These are phyloP conservation scores for Globisporangium perplexum DNA, from an alignment of 352 stramenopile species.

Conservation along the genomic window DNA sequence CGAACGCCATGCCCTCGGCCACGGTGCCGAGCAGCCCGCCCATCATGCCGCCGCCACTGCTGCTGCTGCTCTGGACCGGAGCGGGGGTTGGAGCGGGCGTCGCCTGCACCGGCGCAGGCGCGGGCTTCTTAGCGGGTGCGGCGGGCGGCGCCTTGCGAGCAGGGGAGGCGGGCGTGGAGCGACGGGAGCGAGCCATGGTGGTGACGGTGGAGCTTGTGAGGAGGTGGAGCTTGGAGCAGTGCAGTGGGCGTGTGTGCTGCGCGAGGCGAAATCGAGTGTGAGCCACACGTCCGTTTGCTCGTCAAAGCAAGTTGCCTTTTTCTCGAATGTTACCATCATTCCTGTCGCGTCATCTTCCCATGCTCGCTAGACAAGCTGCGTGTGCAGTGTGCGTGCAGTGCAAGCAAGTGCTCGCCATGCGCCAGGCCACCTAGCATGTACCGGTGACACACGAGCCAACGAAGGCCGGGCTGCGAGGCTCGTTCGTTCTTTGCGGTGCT, in stretches of 20 bases:
- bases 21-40: conserved; percentile 92
- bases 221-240: neutral
- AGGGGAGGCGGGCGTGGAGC: conserved; percentile 34
- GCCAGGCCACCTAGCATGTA: too few relatives aligned
- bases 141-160: conserved; percentile 33
- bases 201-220: neutral
- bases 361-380: too few relatives aligned
- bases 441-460: too few relatives aligned
- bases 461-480: too few relatives aligned
- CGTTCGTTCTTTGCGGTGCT: too few relatives aligned
- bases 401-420: too few relatives aligned
- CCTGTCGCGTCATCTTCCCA: neutral
- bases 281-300: neutral
- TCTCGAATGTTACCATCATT: conserved; percentile 11
- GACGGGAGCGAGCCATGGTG: conserved; percentile 67
- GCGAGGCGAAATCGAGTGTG: conserved; percentile 10
- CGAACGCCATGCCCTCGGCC: conserved; percentile 95
- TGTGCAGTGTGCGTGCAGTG: too few relatives aligned
- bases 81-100: conserved; percentile 23
- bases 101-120: conserved; percentile 27
- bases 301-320: neutral
- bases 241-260: conserved; percentile 3
- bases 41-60: conserved; percentile 74
- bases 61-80: conserved; percentile 21
- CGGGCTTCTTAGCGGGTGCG: conserved; percentile 1